phyloP scores from a whole-genome alignment of 2,329 filamentous ascomycete species.

The Decorospora gaudefroyi region DNA sequence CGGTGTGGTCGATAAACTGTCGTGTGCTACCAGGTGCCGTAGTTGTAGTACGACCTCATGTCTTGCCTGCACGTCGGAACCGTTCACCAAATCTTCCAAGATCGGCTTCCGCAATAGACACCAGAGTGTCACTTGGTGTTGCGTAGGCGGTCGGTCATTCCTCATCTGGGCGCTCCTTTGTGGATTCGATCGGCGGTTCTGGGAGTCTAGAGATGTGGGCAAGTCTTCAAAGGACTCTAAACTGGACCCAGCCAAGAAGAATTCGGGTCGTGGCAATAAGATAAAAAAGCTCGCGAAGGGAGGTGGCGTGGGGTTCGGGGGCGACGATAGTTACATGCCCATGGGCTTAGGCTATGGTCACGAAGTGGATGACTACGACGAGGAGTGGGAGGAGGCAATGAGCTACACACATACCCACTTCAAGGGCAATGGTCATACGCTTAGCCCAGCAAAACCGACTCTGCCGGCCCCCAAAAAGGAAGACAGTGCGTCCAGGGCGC shows the following conservation, averaged over 20 bases:
- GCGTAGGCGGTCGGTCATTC: slow-evolving; percentile 38
- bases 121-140: slow-evolving; percentile 42
- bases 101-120: slow-evolving; percentile 7
- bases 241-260: background rate
- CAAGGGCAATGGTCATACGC: background rate
- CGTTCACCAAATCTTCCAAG: slow-evolving; percentile 2
- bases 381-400: background rate
- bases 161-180: slow-evolving; percentile 48
- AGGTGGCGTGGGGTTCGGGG: slow-evolving; percentile 14
- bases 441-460: background rate
- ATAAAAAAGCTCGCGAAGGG: background rate
- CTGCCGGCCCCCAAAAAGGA: background rate
- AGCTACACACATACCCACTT: background rate
- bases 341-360: background rate
- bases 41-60: slow-evolving; percentile 22
- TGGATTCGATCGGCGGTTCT: slow-evolving; percentile 42
- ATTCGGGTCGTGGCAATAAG: slow-evolving; percentile 1
- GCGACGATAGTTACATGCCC: background rate
- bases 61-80: slow-evolving; percentile 21
- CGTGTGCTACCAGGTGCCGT: slow-evolving; percentile 23
- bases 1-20: slow-evolving; percentile 7
- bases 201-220: slow-evolving; percentile 3
- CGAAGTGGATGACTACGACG: background rate
- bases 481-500: slow-evolving; percentile 11
- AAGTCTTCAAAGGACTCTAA: background rate